Base-by-base conservation (phyloP, 768 basidiomycete genomes). In the Rhizopogon rudus region DNA sequence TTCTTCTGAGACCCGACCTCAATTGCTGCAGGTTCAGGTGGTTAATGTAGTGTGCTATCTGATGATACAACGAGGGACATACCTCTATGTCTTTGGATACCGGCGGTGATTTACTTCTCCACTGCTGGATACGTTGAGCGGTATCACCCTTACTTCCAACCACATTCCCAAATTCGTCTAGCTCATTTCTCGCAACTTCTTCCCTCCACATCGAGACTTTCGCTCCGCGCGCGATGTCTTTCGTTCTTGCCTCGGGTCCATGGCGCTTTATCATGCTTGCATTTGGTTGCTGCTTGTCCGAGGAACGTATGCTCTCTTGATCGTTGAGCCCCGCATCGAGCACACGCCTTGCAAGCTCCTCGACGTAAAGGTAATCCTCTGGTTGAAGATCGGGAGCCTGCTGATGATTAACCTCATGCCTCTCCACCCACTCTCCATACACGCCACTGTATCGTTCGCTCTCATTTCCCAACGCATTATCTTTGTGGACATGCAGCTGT, bases 121-220 rank as follows among this genome's bases (percentile, higher is more conserved):
- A 55, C 35, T 65, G 61, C 33, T 35, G 56, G 31, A 16, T 57
- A 31, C 43, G 58, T 44, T 58, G 60, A 28, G 52, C 41, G n/a
- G 62, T 43, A 25, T 58, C 59, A 37, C 57, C 65, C 25, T 49
- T 61, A 41, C 17, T 57, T 44, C 45, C 33, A 7, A 45, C 22
- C 20, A 61, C 53, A 29, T 51, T 65, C 41, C 67, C 68, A 29
- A 62, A 61, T 25, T 69, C 69, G 40, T 59, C 56, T 43, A 33
- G 46, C 33, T 63, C 69, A 51, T 77, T 73, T 51, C 71, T 66
- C 4, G 77, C 76, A 0, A 81, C 78, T 43, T 79, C 77, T 61
- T 83, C 79, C 35, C 81, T 70, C 83, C 83, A 86, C 8, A 74
- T 75, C 22, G 73, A 77, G 52, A 86, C 77, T 45, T 79, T 81